These are phyloP conservation scores for Cordyceps militaris DNA, from an alignment of 2,329 filamentous ascomycete species.

Conservation along the genomic window DNA sequence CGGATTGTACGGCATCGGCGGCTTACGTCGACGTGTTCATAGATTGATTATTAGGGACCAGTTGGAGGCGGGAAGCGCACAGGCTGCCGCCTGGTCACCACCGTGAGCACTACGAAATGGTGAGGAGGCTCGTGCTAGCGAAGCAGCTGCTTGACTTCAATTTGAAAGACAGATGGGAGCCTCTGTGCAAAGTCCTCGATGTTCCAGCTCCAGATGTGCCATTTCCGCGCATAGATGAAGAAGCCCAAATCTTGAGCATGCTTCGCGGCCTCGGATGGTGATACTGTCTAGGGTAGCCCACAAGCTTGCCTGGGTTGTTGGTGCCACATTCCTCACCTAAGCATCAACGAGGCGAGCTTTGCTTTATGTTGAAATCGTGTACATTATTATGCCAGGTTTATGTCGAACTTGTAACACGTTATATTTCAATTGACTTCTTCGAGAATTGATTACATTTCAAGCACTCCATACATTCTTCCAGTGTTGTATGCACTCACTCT, in stretches of 20 bases:
- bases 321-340: background rate
- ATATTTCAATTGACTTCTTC: too few relatives aligned
- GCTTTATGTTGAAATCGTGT: background rate
- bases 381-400: background rate
- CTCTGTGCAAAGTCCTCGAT: conserved; percentile 29
- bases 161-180: conserved; percentile 29
- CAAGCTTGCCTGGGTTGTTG: background rate
- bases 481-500: too few relatives aligned
- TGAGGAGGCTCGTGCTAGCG: conserved; percentile 22
- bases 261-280: background rate
- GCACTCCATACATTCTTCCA: too few relatives aligned
- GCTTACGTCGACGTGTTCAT: conserved; percentile 6
- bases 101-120: conserved; percentile 22
- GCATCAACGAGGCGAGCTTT: background rate
- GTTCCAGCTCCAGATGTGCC: conserved; percentile 22
- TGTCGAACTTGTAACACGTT: background rate
- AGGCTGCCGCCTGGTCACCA: background rate
- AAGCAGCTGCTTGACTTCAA: conserved; percentile 24
- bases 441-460: too few relatives aligned
- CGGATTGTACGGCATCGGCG: background rate
- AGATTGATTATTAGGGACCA: conserved; percentile 12
- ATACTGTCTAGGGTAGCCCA: background rate
- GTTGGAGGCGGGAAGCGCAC: background rate
- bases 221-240: conserved; percentile 16
- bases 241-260: background rate